Evolutionary conservation across 148 eudicot species (phyloP), one percentile per base, ranked within the genome.

Genomic region (Chenopodium album): DNA sequence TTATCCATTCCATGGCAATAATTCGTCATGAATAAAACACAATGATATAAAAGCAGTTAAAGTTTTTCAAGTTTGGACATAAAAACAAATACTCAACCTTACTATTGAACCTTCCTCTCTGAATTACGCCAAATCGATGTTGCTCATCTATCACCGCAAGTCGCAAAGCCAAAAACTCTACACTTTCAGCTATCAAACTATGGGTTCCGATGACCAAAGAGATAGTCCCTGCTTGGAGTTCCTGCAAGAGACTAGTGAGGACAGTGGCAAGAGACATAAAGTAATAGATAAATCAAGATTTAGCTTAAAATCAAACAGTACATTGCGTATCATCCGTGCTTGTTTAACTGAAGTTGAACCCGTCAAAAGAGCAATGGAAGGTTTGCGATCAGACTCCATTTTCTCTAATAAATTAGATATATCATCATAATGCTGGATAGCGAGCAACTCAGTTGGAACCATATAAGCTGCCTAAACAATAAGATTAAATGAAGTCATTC

Each of bases 391-490:
- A 56, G 82, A 59, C 48, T 78, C 91, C 86, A 94, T 69, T 32
- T 85, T 89, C 84, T 88, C 91, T 79, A 96, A 83, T 82, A 96
- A 83, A 34, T 85, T 86, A 69, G 84, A 84, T 79, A 94, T 75
- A 82, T 91, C 90, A 68, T 92, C 90, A 82, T 94, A 88, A 87
- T 96, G 99, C 89, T 96, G 99, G 80, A 89, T 78, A 72, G 99
- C 99, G 78, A 96, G 94, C 81, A 96, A 88, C 88, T 96, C 99
- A 60, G 99, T 94, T 48, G 99, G 99, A 85, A 89, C 99, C 99
- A 96, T 96, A 82, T 89, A 92, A 71, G 99, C 99, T 83, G 97
- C 99, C 99, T 95, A 87, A 64, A 80, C 73, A 68, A 41, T 41
- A 81, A 54, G 26, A 76, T 68, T 16, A 56, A 71, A 20, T 34